Evolutionary conservation across 2,329 filamentous ascomycete species (phyloP).

Genomic region (Daldinia sp.): DNA sequence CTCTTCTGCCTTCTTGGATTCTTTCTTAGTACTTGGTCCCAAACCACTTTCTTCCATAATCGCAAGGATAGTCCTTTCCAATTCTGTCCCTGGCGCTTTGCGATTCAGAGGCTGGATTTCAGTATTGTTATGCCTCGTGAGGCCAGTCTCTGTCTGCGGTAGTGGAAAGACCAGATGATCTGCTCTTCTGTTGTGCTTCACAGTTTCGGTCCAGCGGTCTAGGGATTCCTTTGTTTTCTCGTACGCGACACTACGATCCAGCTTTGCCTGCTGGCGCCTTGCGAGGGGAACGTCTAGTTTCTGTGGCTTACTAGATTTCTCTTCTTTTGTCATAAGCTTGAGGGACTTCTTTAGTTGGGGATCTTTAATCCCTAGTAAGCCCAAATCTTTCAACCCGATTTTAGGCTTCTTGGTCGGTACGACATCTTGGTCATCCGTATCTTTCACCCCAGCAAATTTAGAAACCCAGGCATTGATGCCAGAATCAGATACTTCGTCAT

Average conservation of each 20-base stretch:
- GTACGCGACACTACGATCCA: conserved; percentile 86
- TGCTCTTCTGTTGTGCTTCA: conserved; percentile 91
- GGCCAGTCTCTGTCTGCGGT: conserved; percentile 73
- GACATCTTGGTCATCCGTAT: conserved; percentile 62
- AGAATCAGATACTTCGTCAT: conserved; percentile 64
- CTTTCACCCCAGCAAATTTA: conserved; percentile 74
- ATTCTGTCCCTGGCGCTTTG: conserved; percentile 78
- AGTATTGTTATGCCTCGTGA: conserved; percentile 69
- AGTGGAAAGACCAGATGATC: conserved; percentile 93
- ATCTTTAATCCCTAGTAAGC: conserved; percentile 77
- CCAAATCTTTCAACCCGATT: conserved; percentile 80
- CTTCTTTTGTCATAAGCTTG: conserved; percentile 77
- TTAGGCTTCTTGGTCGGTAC: conserved; percentile 72
- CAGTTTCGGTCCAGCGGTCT: conserved; percentile 91
- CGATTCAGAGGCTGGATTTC: conserved; percentile 74
- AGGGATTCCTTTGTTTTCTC: conserved; percentile 93
- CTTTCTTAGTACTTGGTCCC: conserved; percentile 64
- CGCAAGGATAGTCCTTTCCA: conserved; percentile 86
- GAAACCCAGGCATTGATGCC: conserved; percentile 66
- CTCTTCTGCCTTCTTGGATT: conserved; percentile 71
- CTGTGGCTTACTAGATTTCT: conserved; percentile 68
- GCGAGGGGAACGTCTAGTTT: conserved; percentile 87
- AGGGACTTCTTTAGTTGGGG: conserved; percentile 81
- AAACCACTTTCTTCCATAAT: conserved; percentile 93
- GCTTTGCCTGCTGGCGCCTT: conserved; percentile 85